phyloP scores from a whole-genome alignment of 164 flowering plant genomes.

The Macadamia integrifolia region DNA sequence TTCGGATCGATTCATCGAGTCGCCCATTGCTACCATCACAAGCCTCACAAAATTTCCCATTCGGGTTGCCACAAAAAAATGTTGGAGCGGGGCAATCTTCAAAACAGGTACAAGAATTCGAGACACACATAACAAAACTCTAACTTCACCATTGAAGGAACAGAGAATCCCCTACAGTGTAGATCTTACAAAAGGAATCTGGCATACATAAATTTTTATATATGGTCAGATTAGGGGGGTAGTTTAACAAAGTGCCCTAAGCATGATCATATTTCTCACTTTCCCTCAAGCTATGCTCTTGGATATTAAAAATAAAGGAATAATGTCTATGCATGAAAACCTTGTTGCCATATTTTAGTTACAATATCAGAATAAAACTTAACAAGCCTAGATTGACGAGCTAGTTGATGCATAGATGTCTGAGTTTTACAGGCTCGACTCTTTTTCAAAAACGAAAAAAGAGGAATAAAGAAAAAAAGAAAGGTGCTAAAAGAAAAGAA shows the following conservation, averaged over 20 bases:
- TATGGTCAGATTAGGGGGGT: background rate
- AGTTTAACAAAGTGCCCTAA: background rate
- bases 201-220: background rate
- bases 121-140: no score
- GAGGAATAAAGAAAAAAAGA: background rate
- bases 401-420: background rate
- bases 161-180: no score
- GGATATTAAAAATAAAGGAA: background rate
- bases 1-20: no score
- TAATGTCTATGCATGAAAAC: background rate
- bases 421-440: background rate
- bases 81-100: no score
- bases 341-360: background rate
- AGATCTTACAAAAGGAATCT: background rate
- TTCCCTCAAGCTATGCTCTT: background rate
- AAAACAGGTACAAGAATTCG: no score
- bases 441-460: background rate
- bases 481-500: background rate
- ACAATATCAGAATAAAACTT: background rate
- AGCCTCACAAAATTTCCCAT: no score
- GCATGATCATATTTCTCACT: background rate
- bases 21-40: no score
- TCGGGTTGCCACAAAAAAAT: no score
- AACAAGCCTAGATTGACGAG: background rate
- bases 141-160: background rate